A percentile compares a stretch with the other conserved stretches of the same genome.
Conservation (phyloP, 176 grass and related monocot species). For the Melocanna baccifera region DNA sequence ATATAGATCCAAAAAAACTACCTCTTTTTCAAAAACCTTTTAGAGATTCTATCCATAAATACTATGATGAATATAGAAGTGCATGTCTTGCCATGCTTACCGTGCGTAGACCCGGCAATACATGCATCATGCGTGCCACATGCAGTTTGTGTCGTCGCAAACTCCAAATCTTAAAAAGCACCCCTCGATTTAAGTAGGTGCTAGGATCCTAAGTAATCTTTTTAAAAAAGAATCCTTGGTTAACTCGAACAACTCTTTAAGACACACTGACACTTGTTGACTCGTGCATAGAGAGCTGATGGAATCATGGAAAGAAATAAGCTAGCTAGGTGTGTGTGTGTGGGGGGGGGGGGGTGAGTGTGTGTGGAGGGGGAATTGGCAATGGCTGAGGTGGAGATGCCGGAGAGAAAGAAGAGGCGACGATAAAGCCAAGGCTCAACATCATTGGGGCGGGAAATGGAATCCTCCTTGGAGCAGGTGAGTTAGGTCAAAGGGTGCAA, state of each 20-base stretch:
- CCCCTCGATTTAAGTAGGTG: background rate
- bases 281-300: slow-evolving; percentile 1
- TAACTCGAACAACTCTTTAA: background rate
- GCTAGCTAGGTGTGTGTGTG: background rate
- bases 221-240: background rate
- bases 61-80: too few relatives aligned
- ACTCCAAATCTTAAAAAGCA: slow-evolving; percentile 10
- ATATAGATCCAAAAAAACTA: too few relatives aligned
- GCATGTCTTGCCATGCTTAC: background rate
- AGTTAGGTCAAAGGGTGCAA: slow-evolving; percentile 22
- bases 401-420: slow-evolving; percentile 10
- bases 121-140: background rate
- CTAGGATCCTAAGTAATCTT: background rate
- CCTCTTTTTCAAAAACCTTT: too few relatives aligned
- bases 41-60: too few relatives aligned
- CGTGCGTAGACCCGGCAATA: background rate
- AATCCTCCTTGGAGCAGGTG: slow-evolving; percentile 25
- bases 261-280: slow-evolving; percentile 11
- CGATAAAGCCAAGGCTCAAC: slow-evolving; percentile 31
- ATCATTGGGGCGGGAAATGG: slow-evolving; percentile 27
- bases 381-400: background rate
- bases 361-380: background rate
- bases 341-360: too few relatives aligned
- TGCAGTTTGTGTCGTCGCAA: slow-evolving; percentile 32
- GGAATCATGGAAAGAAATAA: slow-evolving; percentile 25